These are phyloP conservation scores for Phaffomyces opuntiae DNA, from an alignment of 805 yeast species.

Conservation along the genomic window DNA sequence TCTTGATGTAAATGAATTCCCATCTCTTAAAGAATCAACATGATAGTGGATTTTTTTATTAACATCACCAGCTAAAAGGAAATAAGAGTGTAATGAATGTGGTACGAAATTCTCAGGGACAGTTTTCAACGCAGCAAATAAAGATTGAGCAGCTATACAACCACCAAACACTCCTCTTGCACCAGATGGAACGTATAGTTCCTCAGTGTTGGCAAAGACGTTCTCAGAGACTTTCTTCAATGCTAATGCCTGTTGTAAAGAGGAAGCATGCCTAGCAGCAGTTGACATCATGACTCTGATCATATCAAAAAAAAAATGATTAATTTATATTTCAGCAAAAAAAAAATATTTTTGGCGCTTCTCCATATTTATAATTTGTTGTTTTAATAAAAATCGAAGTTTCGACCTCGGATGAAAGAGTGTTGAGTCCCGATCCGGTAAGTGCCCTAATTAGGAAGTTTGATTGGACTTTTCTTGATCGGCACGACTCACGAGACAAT, in stretches of 20 bases:
- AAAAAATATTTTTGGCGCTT: no score
- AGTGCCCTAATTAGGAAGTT: neutral
- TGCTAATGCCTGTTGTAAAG: slow-evolving; percentile 14
- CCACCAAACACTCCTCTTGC: slow-evolving; percentile 73
- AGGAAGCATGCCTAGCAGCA: slow-evolving; percentile 7
- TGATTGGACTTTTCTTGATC: neutral
- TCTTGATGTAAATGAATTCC: slow-evolving; percentile 44
- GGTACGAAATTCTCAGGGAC: slow-evolving; percentile 44
- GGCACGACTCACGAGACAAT: no score
- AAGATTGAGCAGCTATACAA: slow-evolving; percentile 56
- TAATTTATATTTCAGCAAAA: neutral
- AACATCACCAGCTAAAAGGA: slow-evolving; percentile 47
- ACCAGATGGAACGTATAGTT: slow-evolving; percentile 36
- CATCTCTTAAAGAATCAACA: slow-evolving; percentile 46
- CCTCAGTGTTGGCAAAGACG: slow-evolving; percentile 11
- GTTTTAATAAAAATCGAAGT: no score
- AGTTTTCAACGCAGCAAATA: slow-evolving; percentile 51
- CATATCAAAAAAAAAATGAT: no score
- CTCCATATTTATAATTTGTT: no score
- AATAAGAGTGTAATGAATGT: slow-evolving; percentile 55
- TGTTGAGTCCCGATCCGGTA: neutral
- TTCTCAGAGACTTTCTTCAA: slow-evolving; percentile 9
- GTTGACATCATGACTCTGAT: neutral
- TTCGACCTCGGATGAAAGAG: neutral
- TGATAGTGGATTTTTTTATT: slow-evolving; percentile 41